These are phyloP conservation scores for Hypericum perforatum DNA, from an alignment of 345 rosid species.

Conservation along the genomic window DNA sequence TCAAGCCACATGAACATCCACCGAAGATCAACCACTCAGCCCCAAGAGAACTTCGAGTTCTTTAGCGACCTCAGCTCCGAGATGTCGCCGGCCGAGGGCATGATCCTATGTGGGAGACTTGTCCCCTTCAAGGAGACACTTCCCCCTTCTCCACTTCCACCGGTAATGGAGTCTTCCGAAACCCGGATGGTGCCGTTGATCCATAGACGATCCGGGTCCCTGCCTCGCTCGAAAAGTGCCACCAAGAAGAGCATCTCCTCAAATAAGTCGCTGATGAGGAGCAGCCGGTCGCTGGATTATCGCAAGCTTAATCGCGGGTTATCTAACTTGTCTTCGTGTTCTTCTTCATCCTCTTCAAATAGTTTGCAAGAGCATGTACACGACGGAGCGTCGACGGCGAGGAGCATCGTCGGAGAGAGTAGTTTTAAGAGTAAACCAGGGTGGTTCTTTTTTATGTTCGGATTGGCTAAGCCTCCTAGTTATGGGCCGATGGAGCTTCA, in stretches of 20 bases:
- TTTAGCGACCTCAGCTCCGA: conserved; percentile 27
- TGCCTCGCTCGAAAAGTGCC: conserved; percentile 22
- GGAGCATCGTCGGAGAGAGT: conserved; percentile 15
- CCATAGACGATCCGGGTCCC: conserved; percentile 48
- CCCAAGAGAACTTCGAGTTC: conserved; percentile 49
- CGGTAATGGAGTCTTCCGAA: no score
- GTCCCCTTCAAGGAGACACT: conserved; percentile 32
- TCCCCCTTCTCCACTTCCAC: neutral
- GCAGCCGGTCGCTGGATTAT: conserved; percentile 53
- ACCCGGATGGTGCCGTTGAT: neutral
- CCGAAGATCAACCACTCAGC: conserved; percentile 17
- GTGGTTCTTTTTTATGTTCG: conserved; percentile 60
- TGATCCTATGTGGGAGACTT: conserved; percentile 59
- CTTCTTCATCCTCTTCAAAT: no score
- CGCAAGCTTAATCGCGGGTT: conserved; percentile 28
- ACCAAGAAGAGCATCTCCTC: conserved; percentile 6
- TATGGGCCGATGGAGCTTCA: conserved; percentile 38
- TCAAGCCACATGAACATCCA: neutral
- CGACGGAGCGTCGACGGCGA: conserved; percentile 11
- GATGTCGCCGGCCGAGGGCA: conserved; percentile 66
- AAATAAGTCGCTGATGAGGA: conserved; percentile 21
- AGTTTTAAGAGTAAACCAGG: conserved; percentile 25
- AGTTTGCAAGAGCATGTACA: no score
- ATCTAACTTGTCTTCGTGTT: no score
- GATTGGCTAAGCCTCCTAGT: conserved; percentile 45